These are phyloP conservation scores for Alopecurus myosuroides DNA, from an alignment of 176 grass and related monocot genomes.

Conservation along the genomic window DNA sequence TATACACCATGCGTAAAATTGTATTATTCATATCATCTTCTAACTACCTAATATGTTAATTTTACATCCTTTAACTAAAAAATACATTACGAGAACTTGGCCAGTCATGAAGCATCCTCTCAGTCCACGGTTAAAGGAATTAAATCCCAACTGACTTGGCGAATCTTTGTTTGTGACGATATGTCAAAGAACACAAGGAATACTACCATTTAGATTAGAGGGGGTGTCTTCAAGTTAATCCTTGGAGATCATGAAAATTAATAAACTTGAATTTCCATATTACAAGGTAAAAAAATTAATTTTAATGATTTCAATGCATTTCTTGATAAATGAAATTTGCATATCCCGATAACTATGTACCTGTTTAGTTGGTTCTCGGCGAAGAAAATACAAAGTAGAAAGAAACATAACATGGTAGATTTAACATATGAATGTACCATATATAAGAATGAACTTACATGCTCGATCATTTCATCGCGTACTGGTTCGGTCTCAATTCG, in stretches of 20 bases:
- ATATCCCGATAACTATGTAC: too few relatives aligned
- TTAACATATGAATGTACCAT: not conserved
- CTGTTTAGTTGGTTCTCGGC: too few relatives aligned
- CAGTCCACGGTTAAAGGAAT: not conserved
- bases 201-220: too few relatives aligned
- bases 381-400: not conserved
- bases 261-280: too few relatives aligned
- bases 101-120: not conserved
- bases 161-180: too few relatives aligned
- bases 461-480: not conserved
- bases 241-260: too few relatives aligned
- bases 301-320: too few relatives aligned
- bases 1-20: not conserved
- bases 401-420: not conserved
- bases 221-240: too few relatives aligned
- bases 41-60: not conserved
- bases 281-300: too few relatives aligned
- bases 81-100: not conserved
- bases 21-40: not conserved
- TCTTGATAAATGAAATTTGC: too few relatives aligned
- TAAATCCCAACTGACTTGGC: not conserved
- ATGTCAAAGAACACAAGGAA: too few relatives aligned
- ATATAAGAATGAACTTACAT: not conserved
- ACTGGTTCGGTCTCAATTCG: not conserved
- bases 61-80: not conserved